phyloP scores from a whole-genome alignment of 1,284 basidiomycete species.

The Malassezia cuniculi region DNA sequence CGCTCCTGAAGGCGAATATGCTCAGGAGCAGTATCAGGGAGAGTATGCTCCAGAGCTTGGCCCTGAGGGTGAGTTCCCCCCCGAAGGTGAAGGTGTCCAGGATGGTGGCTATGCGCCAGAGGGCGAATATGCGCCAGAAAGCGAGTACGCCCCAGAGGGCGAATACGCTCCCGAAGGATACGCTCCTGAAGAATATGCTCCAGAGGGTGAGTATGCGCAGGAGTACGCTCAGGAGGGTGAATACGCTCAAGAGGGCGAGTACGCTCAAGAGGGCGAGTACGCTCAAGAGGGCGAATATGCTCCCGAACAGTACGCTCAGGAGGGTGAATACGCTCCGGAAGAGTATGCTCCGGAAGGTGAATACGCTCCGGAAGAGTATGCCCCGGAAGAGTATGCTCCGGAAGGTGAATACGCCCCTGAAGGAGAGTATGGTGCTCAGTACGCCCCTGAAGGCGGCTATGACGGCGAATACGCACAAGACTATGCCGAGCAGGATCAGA shows the following conservation, averaged over 20 bases:
- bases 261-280: not conserved
- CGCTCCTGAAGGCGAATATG: too few relatives aligned
- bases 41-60: not conserved
- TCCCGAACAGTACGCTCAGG: not conserved
- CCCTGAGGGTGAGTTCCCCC: too few relatives aligned
- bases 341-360: not conserved
- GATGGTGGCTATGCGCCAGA: not conserved
- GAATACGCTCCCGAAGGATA: not conserved
- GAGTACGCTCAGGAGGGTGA: slow-evolving; percentile 3
- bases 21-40: too few relatives aligned
- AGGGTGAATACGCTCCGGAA: slow-evolving; percentile 1
- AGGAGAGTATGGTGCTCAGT: slow-evolving; percentile 1
- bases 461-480: slow-evolving; percentile 5
- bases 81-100: too few relatives aligned
- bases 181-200: slow-evolving; percentile 20
- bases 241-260: not conserved
- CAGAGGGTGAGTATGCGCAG: not conserved
- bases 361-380: slow-evolving; percentile 1
- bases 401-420: not conserved
- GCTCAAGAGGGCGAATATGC: not conserved
- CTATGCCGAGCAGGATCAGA: too few relatives aligned
- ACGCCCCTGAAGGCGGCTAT: not conserved
- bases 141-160: not conserved
- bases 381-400: not conserved
- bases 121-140: not conserved